Evolutionary conservation across 176 grass and related monocot genomes (phyloP).

Genomic region (Zizania latifolia): DNA sequence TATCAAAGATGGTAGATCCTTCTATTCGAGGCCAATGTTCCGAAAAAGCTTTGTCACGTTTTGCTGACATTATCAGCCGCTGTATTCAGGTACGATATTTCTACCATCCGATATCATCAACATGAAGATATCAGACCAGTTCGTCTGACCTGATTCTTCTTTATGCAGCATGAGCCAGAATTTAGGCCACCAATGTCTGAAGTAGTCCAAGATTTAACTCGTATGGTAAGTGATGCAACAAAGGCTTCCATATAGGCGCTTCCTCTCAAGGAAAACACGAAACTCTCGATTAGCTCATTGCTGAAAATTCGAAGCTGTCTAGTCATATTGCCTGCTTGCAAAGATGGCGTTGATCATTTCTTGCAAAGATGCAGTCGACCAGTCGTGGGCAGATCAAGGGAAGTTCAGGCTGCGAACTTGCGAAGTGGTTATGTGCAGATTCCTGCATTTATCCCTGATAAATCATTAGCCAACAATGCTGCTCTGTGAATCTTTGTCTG

Average conservation of each 20-base stretch:
- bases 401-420: background rate
- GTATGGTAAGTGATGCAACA: constrained; percentile 49
- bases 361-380: background rate
- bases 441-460: background rate
- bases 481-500: background rate
- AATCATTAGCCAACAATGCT: background rate
- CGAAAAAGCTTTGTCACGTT: constrained; percentile 72
- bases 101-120: background rate
- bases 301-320: background rate
- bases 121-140: background rate
- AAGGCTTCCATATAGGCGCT: constrained; percentile 45
- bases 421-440: background rate
- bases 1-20: constrained; percentile 89
- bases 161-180: constrained; percentile 58
- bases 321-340: background rate
- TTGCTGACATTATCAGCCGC: constrained; percentile 78
- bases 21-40: constrained; percentile 67
- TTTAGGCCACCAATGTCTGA: constrained; percentile 90
- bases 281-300: background rate
- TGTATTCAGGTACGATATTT: constrained; percentile 72
- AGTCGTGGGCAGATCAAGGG: background rate
- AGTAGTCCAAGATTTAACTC: constrained; percentile 77
- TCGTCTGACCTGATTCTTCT: background rate
- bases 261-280: background rate
- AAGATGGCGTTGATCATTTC: constrained; percentile 15